Evolutionary conservation across 2,329 filamentous ascomycete genomes (phyloP).

Genomic region (Orbilia quercus): DNA sequence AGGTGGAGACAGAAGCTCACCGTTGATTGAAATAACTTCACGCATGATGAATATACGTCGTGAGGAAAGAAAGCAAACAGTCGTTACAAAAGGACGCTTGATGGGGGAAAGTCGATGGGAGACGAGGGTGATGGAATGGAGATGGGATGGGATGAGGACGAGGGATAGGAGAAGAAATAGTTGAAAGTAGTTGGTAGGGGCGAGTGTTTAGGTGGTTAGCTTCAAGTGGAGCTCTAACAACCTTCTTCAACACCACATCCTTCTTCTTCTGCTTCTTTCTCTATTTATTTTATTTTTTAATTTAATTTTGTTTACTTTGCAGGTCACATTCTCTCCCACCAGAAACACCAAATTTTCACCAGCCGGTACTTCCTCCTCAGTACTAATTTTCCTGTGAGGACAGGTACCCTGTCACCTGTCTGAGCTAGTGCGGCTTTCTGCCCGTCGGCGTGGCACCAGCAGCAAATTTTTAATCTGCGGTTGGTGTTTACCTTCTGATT

Average conservation of each 20-base stretch:
- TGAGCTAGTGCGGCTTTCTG: slow-evolving; percentile 3
- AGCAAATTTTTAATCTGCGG: slow-evolving; percentile 44
- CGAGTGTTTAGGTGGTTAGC: slow-evolving; percentile 10
- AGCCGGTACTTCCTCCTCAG: background rate
- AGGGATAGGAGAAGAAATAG: slow-evolving; percentile 55
- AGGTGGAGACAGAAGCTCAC: slow-evolving; percentile 68
- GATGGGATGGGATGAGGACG: slow-evolving; percentile 58
- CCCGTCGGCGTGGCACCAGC: slow-evolving; percentile 41
- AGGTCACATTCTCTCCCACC: too few relatives aligned
- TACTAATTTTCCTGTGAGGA: background rate
- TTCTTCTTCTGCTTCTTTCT: too few relatives aligned
- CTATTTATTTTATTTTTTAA: too few relatives aligned
- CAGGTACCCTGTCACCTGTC: background rate
- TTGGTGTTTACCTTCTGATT: slow-evolving; percentile 49
- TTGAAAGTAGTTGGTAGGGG: slow-evolving; percentile 5
- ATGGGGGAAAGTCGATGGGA: slow-evolving; percentile 45
- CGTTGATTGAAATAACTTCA: slow-evolving; percentile 99
- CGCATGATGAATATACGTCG: slow-evolving; percentile 75
- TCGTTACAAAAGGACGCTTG: slow-evolving; percentile 57
- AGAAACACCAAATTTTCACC: background rate
- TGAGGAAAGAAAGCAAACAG: slow-evolving; percentile 58
- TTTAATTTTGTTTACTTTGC: background rate
- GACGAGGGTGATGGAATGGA: slow-evolving; percentile 58
- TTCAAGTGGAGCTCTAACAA: slow-evolving; percentile 36
- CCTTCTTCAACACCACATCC: too few relatives aligned